Base-by-base conservation (phyloP, 306 rosid species). In the Sphenostylis stenocarpa region DNA sequence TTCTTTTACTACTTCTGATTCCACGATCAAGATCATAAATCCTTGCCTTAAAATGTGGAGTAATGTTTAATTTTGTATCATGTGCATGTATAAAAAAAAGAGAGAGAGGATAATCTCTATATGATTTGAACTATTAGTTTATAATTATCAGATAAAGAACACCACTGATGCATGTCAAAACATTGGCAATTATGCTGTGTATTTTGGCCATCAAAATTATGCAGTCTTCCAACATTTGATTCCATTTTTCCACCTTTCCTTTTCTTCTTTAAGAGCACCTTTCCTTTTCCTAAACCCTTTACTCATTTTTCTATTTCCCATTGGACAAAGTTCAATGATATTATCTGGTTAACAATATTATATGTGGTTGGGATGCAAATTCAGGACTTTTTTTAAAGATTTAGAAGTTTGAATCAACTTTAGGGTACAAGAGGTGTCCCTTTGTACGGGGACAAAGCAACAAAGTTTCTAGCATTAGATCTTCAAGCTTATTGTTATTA, bases 351-450 rank as follows among this genome's bases (percentile, higher is more conserved):
- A 79, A 82, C 87, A 87, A 89, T 81, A 89, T 81, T 82, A 64
- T 45, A 79, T 65, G 82, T 38, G 77, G 81, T 23, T 49, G 82
- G 78, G 86, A 72, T 76, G 85, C 23, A 62, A 73, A 62, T 72
- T 70, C 28, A 45, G 71, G 69, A 65, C 64, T 14, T 34, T 61
- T 77, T 73, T 63, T 51, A 49, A 72, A 75, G 69, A 63, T 69
- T 73, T 70, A 53, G 55, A 48, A 73, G 71, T 10, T 69, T 87
- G 93, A 82, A 80, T 76, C 79, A 80, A 73, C 93, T 88, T 91
- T 88, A 80, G 89, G 93, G 87, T 79, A 85, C 93, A 87, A 6
- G 71, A 43, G 51, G 83, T 87, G 87, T 72, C 79, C 23, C 63
- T 51, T 20, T 80, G 88, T 78, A 73, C 56, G 89, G 90, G 72